Conservation (phyloP, 2,329 filamentous ascomycete genomes). For the Cytospora paraplurivora region DNA sequence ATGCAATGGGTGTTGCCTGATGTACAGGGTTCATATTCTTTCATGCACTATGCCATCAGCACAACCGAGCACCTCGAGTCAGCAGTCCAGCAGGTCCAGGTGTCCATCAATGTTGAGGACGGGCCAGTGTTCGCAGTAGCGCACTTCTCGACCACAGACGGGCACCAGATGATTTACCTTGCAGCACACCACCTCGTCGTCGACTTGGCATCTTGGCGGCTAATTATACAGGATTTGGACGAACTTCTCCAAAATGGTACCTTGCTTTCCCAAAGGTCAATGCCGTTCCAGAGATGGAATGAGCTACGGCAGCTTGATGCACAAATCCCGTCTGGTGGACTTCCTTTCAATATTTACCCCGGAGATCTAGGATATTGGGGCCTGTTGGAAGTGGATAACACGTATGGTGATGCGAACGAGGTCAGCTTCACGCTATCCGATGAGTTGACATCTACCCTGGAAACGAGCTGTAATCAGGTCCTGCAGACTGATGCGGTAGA, state of each 20-base stretch:
- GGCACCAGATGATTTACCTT: slow-evolving; percentile 51
- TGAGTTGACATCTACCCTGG: slow-evolving; percentile 47
- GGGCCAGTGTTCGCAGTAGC: slow-evolving; percentile 55
- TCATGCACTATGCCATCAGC: slow-evolving; percentile 45
- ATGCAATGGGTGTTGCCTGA: slow-evolving; percentile 48
- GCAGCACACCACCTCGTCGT: slow-evolving; percentile 55
- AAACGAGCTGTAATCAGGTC: slow-evolving; percentile 46
- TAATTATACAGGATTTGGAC: slow-evolving; percentile 53
- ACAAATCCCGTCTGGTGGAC: slow-evolving; percentile 26
- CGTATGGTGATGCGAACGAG: slow-evolving; percentile 47
- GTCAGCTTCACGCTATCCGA: slow-evolving; percentile 47
- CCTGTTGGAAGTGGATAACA: slow-evolving; percentile 45
- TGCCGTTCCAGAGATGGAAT: slow-evolving; percentile 54
- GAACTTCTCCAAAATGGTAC: slow-evolving; percentile 49
- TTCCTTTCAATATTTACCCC: slow-evolving; percentile 44
- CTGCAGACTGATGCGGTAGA: slow-evolving; percentile 56
- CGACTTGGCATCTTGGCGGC: slow-evolving; percentile 53
- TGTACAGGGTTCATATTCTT: slow-evolving; percentile 46
- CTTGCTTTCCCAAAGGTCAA: slow-evolving; percentile 46
- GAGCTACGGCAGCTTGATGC: slow-evolving; percentile 44
- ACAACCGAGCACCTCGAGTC: slow-evolving; percentile 46
- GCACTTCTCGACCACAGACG: slow-evolving; percentile 49
- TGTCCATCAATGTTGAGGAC: slow-evolving; percentile 49
- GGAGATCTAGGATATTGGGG: slow-evolving; percentile 53
- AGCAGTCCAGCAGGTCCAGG: slow-evolving; percentile 46